Conservation (phyloP, 805 yeast species). For the Yarrowia divulgata region DNA sequence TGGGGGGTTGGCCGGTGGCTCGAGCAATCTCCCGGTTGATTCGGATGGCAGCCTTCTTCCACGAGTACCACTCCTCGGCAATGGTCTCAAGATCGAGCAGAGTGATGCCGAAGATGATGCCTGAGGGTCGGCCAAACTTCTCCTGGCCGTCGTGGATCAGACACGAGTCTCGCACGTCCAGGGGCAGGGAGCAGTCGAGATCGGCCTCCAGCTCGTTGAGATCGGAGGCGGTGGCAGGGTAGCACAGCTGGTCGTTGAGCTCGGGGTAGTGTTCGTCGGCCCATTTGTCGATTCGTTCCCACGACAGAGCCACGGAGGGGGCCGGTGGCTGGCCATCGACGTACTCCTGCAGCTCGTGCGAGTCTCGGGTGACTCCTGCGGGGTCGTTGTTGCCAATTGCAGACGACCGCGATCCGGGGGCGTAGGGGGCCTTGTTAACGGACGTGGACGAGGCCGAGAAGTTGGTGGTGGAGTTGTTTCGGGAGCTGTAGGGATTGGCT, state of each 20-base stretch:
- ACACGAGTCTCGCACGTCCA: slow-evolving; percentile 80
- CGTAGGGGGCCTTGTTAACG: slow-evolving; percentile 46
- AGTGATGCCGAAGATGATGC: slow-evolving; percentile 81
- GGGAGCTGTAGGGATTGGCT: slow-evolving; percentile 40
- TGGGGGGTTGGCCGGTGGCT: slow-evolving; percentile 34
- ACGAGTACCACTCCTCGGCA: slow-evolving; percentile 78
- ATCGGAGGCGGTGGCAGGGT: slow-evolving; percentile 81
- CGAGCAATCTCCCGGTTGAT: slow-evolving; percentile 44
- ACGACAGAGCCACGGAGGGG: slow-evolving; percentile 74
- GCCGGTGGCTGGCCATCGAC: slow-evolving; percentile 66
- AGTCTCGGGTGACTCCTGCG: slow-evolving; percentile 49
- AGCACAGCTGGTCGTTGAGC: slow-evolving; percentile 75
- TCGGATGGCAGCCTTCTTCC: slow-evolving; percentile 63
- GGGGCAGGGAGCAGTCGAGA: slow-evolving; percentile 74
- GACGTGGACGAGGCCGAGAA: slow-evolving; percentile 43
- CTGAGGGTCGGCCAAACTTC: slow-evolving; percentile 72
- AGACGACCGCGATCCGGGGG: slow-evolving; percentile 50
- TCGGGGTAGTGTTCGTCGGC: slow-evolving; percentile 79
- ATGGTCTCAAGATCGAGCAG: slow-evolving; percentile 82
- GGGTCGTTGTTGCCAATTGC: slow-evolving; percentile 48
- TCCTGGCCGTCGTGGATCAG: slow-evolving; percentile 92
- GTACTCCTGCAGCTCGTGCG: slow-evolving; percentile 52
- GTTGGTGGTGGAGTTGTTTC: slow-evolving; percentile 42
- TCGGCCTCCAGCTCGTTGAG: slow-evolving; percentile 84
- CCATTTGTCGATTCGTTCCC: slow-evolving; percentile 92